Evolutionary conservation across 2,329 filamentous ascomycete genomes (phyloP).

Genomic region (Neofusicoccum ribis): DNA sequence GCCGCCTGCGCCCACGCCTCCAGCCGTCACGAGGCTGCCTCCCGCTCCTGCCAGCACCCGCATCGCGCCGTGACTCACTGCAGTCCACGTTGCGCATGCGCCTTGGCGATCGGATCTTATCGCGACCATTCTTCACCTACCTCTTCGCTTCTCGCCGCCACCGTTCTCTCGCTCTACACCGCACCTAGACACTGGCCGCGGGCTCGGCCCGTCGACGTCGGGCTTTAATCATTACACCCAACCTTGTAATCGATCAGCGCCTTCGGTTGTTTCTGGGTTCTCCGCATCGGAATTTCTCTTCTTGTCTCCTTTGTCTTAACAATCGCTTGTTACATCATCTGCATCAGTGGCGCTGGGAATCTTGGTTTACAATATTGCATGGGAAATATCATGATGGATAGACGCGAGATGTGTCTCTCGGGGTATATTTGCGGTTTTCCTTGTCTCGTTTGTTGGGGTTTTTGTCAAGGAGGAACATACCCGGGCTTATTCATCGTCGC

Average conservation of each 20-base stretch:
- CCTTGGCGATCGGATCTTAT: slow-evolving; percentile 15
- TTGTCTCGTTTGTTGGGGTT: slow-evolving; percentile 9
- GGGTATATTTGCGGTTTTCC: slow-evolving; percentile 4
- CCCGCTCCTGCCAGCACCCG: slow-evolving; percentile 3
- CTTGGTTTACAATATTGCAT: slow-evolving; percentile 10
- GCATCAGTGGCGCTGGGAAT: slow-evolving; percentile 19
- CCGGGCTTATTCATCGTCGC: slow-evolving; percentile 11
- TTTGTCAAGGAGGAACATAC: slow-evolving; percentile 19
- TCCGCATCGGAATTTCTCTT: neutral
- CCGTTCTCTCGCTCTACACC: slow-evolving; percentile 12
- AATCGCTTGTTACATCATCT: slow-evolving; percentile 15
- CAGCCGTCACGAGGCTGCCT: slow-evolving; percentile 12
- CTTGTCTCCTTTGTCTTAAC: slow-evolving; percentile 14
- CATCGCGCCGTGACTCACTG: slow-evolving; percentile 4
- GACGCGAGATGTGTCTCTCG: slow-evolving; percentile 15
- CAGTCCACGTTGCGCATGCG: slow-evolving; percentile 8
- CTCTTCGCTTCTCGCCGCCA: slow-evolving; percentile 11
- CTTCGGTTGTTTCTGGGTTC: slow-evolving; percentile 17
- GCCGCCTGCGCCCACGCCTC: neutral
- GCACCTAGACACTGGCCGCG: slow-evolving; percentile 15
- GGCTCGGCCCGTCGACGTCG: slow-evolving; percentile 14
- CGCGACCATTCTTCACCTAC: slow-evolving; percentile 14
- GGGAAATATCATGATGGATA: slow-evolving; percentile 10
- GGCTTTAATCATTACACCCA: slow-evolving; percentile 5
- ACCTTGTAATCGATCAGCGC: slow-evolving; percentile 18